phyloP scores from a whole-genome alignment of 1,284 basidiomycete genomes.

The Malassezia yamatoensis region DNA sequence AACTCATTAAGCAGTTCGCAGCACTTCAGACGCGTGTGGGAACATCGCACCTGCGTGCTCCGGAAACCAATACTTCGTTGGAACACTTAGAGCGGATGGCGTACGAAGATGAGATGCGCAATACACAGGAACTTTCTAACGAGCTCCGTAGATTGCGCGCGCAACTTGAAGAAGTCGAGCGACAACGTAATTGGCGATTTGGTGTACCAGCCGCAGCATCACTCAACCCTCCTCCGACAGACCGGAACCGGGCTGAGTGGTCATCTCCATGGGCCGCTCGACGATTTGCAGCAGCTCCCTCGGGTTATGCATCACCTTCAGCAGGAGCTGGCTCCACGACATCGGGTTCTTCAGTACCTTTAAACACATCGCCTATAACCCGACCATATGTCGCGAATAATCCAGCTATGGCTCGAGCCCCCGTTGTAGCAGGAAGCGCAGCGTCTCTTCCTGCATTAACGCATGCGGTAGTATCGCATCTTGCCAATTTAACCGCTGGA shows the following conservation, averaged over 20 bases:
- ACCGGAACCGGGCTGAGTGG: conserved; percentile 1
- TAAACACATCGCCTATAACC: not conserved
- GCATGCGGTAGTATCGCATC: conserved; percentile 10
- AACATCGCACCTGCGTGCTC: conserved; percentile 23
- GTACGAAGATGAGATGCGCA: conserved; percentile 30
- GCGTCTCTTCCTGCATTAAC: conserved; percentile 9
- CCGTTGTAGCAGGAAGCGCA: not conserved
- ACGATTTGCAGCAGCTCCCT: conserved; percentile 1
- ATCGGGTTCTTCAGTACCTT: not conserved
- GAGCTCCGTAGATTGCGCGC: conserved; percentile 27
- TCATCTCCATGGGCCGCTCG: not conserved
- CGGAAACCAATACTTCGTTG: conserved; percentile 19
- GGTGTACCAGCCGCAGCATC: not conserved
- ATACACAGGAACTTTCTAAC: conserved; percentile 24
- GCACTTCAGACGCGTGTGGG: conserved; percentile 21
- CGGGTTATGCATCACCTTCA: not conserved
- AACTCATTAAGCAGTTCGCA: conserved; percentile 19
- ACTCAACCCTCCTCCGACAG: not conserved
- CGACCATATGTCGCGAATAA: not conserved
- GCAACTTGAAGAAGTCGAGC: conserved; percentile 29
- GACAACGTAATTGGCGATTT: conserved; percentile 12
- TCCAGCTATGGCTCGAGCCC: not conserved
- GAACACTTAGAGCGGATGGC: conserved; percentile 35
- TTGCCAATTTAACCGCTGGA: conserved; percentile 9
- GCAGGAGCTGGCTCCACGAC: not conserved